Evolutionary conservation across 2,329 filamentous ascomycete species (phyloP).

Genomic region (Pyrenophora teres): DNA sequence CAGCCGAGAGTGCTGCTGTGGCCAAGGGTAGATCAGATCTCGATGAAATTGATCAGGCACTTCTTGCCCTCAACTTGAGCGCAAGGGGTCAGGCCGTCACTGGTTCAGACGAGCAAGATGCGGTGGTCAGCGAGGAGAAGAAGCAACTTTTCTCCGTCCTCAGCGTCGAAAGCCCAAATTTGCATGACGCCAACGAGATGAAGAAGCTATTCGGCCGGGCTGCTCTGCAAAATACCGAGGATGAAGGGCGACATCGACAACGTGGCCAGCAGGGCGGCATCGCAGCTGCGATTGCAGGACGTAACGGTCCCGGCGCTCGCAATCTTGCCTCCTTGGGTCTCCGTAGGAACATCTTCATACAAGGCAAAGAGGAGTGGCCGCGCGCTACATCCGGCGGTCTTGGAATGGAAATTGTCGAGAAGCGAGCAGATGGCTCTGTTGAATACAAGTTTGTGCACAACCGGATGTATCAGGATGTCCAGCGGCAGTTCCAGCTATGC

Average conservation of each 20-base stretch:
- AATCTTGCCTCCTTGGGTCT: conserved; percentile 73
- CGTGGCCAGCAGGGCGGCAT: conserved; percentile 63
- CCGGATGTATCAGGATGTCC: conserved; percentile 71
- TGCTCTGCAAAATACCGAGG: conserved; percentile 62
- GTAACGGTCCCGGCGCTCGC: conserved; percentile 60
- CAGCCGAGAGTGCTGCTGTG: conserved; percentile 20
- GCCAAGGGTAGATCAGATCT: conserved; percentile 43
- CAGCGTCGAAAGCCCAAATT: conserved; percentile 69
- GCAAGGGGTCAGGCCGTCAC: conserved; percentile 22
- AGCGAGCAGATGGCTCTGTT: conserved; percentile 61
- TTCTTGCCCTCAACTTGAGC: conserved; percentile 60
- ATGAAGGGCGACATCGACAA: conserved; percentile 56
- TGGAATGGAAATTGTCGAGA: conserved; percentile 73
- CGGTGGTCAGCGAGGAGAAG: conserved; percentile 45
- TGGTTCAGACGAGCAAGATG: conserved; percentile 22
- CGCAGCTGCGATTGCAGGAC: conserved; percentile 60
- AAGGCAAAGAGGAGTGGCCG: conserved; percentile 88
- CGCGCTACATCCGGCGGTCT: conserved; percentile 77
- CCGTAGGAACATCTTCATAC: conserved; percentile 80
- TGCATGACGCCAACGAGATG: conserved; percentile 93
- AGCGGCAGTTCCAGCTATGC: conserved; percentile 74
- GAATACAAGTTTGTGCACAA: conserved; percentile 83
- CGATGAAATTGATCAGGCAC: conserved; percentile 70
- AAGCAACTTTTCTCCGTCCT: conserved; percentile 60
- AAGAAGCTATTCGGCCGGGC: conserved; percentile 71